Base-by-base conservation (phyloP, 768 basidiomycete species). In the Dacryopinax spathularia region DNA sequence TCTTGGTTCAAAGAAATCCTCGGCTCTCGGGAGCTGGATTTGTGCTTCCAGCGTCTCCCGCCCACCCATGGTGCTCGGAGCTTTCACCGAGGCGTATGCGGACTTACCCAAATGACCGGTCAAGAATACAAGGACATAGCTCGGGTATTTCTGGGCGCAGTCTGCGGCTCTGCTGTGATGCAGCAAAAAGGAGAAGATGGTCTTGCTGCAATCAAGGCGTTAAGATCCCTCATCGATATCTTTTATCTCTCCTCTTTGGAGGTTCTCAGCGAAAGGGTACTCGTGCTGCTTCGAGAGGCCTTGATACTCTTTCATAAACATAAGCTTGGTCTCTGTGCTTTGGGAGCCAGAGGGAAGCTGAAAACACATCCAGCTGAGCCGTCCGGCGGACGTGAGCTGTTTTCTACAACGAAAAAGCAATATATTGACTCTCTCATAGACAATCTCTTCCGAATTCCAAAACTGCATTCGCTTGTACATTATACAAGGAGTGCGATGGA, bases 371-470 rank as follows among this genome's bases (percentile, higher is more conserved):
- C 48, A 27, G 48, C 48, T 18, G 29, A 56, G 3, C 25, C 15
- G 15, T 22, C 15, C 10, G 48, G 31, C 9, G 48, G 29, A 13
- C 25, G 48, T 56, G 9, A 56, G 48, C 31, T 20, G 10, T 15
- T 27, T 9, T 27, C 31, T 10, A 37, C 48, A 9, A 20, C 48
- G 16, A 6, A 41, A 18, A 18, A 13, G 31, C 10, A 3, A n/a
- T n/a, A n/a, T n/a, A n/a, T n/a, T n/a, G n/a, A n/a, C 18, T 56
- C 48, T 2, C 3, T 27, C 10, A 2, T 22, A 29, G 63, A 60
- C 60, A 70, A 9, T 4, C 63, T 72, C 41, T 78, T 78, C 68
- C 77, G 79, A 43, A 69, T 80, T n/a, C 77, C 77, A 0, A 81
- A 81, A 64, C 65, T 80, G 0, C 78, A 79, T 63, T 71, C 66